phyloP scores from a whole-genome alignment of 106 monocot genomes.

The Triglochin maritima region DNA sequence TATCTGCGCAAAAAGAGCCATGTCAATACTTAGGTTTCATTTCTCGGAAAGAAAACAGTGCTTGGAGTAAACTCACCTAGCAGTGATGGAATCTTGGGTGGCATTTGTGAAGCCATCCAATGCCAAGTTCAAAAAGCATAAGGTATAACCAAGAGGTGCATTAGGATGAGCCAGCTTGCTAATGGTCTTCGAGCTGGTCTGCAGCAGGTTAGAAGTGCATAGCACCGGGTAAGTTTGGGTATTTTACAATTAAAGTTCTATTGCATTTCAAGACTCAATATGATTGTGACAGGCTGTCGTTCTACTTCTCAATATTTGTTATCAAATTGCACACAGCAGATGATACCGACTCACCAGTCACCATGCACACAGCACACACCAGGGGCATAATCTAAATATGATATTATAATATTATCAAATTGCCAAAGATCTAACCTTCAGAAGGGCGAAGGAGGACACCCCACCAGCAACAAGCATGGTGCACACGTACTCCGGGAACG shows the following conservation, averaged over 20 bases:
- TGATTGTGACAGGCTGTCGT: no score
- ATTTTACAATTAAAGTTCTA: no score
- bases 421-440: slow-evolving; percentile 44
- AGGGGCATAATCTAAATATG: background rate
- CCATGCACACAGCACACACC: no score
- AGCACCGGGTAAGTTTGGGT: background rate
- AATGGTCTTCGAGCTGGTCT: slow-evolving; percentile 98
- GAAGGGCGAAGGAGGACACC: slow-evolving; percentile 82
- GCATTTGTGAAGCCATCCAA: slow-evolving; percentile 97
- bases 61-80: slow-evolving; percentile 27
- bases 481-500: slow-evolving; percentile 75
- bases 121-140: slow-evolving; percentile 87
- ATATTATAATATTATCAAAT: background rate
- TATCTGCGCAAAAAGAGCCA: slow-evolving; percentile 29
- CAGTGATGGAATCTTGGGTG: slow-evolving; percentile 86
- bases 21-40: background rate
- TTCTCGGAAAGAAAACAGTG: background rate
- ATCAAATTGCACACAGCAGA: no score
- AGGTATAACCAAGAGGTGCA: slow-evolving; percentile 84
- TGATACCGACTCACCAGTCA: no score
- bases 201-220: background rate
- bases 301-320: no score
- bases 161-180: slow-evolving; percentile 93
- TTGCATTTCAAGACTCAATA: no score
- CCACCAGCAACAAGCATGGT: slow-evolving; percentile 97